Percentiles rank a stretch among this genome's conserved stretches.
These are phyloP conservation scores for Meira nashicola DNA, from an alignment of 1,284 basidiomycete genomes.

Conservation along the genomic window DNA sequence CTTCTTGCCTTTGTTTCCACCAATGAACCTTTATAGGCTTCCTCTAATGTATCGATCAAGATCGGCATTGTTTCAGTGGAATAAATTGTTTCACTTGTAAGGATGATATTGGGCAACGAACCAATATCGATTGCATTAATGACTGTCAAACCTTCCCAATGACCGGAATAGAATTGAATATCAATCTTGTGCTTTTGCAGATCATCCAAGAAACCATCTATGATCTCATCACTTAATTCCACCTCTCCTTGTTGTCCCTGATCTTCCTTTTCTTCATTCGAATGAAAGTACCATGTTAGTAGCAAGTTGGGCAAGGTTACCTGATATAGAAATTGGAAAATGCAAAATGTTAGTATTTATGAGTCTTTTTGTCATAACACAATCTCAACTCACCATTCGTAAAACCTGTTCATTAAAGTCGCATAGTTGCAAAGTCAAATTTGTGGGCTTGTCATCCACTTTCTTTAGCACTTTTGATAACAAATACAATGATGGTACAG, in stretches of 20 bases:
- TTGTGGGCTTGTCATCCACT: neutral
- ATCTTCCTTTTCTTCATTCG: slow-evolving; percentile 7
- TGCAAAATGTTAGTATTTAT: neutral
- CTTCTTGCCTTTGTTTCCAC: neutral
- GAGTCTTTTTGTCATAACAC: neutral
- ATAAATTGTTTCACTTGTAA: slow-evolving; percentile 93
- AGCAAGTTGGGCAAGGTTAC: slow-evolving; percentile 80
- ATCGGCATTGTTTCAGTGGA: slow-evolving; percentile 64
- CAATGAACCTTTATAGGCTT: slow-evolving; percentile 11
- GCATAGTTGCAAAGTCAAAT: slow-evolving; percentile 72
- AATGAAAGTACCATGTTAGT: slow-evolving; percentile 60
- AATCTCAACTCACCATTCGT: slow-evolving; percentile 60
- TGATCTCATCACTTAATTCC: slow-evolving; percentile 57
- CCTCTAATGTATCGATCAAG: slow-evolving; percentile 60
- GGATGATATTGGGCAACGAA: slow-evolving; percentile 60
- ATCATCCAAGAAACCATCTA: slow-evolving; percentile 64
- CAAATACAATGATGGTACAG: slow-evolving; percentile 72
- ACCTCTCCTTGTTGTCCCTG: slow-evolving; percentile 16
- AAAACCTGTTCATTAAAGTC: slow-evolving; percentile 84
- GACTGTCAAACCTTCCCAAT: slow-evolving; percentile 60
- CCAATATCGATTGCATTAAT: slow-evolving; percentile 10
- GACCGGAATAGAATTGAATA: slow-evolving; percentile 73
- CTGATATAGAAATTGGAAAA: slow-evolving; percentile 22
- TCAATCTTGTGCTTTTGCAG: slow-evolving; percentile 61
- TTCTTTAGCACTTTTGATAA: slow-evolving; percentile 62